These are phyloP conservation scores for Baorangia bicolor DNA, from an alignment of 768 basidiomycete genomes.

Conservation along the genomic window DNA sequence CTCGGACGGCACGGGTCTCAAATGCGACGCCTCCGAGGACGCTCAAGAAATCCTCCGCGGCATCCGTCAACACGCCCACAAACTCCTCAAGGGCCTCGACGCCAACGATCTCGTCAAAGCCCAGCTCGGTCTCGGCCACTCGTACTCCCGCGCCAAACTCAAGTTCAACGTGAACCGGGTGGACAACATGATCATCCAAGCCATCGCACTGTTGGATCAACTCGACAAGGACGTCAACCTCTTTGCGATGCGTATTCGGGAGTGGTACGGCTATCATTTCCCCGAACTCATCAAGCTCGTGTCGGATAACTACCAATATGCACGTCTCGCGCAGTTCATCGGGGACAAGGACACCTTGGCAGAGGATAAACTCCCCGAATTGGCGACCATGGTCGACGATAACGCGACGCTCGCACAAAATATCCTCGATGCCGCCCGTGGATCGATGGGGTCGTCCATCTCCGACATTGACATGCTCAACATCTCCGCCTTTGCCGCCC, in stretches of 20 bases:
- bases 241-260: slow-evolving; percentile 96
- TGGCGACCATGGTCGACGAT: slow-evolving; percentile 79
- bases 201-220: slow-evolving; percentile 96
- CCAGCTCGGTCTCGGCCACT: slow-evolving; percentile 96
- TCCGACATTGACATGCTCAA: slow-evolving; percentile 94
- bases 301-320: slow-evolving; percentile 93
- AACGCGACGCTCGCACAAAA: slow-evolving; percentile 87
- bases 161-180: slow-evolving; percentile 97
- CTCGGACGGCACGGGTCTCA: slow-evolving; percentile 64
- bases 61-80: slow-evolving; percentile 86
- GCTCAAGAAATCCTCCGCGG: slow-evolving; percentile 88
- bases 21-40: slow-evolving; percentile 80
- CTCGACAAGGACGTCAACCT: slow-evolving; percentile 99
- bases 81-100: slow-evolving; percentile 86
- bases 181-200: slow-evolving; percentile 99
- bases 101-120: slow-evolving; percentile 87
- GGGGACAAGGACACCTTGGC: slow-evolving; percentile 82
- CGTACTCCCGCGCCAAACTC: slow-evolving; percentile 95
- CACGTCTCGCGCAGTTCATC: slow-evolving; percentile 79
- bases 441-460: slow-evolving; percentile 92
- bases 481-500: slow-evolving; percentile 85
- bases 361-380: slow-evolving; percentile 77
- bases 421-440: slow-evolving; percentile 89
- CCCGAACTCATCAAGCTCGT: slow-evolving; percentile 94
- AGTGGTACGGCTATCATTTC: slow-evolving; percentile 99